A percentile compares a stretch with the other conserved stretches of the same genome.
Conservation (phyloP, 1,284 basidiomycete genomes). For the Erythrobasidium hasegawianum region DNA sequence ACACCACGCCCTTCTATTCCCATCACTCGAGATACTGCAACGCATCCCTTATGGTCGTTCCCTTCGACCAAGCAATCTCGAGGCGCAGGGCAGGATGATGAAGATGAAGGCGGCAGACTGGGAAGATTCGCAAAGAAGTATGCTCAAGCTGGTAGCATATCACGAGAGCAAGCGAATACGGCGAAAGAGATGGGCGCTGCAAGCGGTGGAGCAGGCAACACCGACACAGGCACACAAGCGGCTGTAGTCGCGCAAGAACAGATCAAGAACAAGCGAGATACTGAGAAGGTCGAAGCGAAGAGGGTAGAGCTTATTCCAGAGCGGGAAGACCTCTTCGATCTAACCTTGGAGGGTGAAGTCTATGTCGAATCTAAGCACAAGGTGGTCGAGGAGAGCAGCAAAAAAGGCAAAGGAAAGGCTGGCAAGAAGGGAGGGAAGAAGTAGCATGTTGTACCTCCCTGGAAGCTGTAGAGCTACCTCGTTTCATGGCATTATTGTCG, state of each 20-base stretch:
- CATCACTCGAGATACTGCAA: constrained; percentile 29
- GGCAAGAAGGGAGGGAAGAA: constrained; percentile 4
- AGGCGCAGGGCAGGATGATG: constrained; percentile 16
- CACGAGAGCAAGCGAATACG: not conserved
- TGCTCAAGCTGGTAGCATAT: not conserved
- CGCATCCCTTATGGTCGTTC: constrained; percentile 34
- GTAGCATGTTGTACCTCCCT: not conserved
- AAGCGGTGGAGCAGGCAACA: not conserved
- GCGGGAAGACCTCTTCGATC: constrained; percentile 16
- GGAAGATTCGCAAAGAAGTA: constrained; percentile 34
- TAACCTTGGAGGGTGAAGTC: constrained; percentile 27
- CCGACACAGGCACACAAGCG: not conserved
- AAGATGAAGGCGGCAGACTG: constrained; percentile 33
- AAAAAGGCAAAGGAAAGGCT: constrained; percentile 24
- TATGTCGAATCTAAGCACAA: constrained; percentile 15
- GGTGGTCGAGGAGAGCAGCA: constrained; percentile 26
- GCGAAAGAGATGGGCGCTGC: constrained; percentile 7
- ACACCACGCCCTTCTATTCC: constrained; percentile 27
- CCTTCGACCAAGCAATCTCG: constrained; percentile 1
- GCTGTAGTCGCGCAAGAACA: not conserved
- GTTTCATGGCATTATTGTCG: not conserved
- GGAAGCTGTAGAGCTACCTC: not conserved
- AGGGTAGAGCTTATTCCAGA: constrained; percentile 4
- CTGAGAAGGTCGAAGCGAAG: not conserved
- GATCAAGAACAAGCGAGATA: not conserved